phyloP scores from a whole-genome alignment of 768 basidiomycete genomes.

The Serendipita sp. region DNA sequence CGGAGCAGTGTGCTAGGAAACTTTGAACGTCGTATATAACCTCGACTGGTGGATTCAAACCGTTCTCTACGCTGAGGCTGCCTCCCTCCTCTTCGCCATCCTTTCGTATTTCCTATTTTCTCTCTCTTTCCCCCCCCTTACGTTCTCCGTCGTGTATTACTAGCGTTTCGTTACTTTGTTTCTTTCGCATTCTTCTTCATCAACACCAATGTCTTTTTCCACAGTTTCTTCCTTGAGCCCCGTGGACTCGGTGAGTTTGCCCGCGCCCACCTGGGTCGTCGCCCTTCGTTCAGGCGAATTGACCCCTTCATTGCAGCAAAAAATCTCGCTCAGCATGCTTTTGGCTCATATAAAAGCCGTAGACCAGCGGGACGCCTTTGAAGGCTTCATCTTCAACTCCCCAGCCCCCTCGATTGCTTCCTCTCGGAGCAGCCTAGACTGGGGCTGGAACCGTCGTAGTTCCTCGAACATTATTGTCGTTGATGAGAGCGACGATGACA shows the following conservation, averaged over 20 bases:
- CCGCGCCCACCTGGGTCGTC: background rate
- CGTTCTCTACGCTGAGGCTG: background rate
- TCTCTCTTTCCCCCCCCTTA: background rate
- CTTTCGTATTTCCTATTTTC: background rate
- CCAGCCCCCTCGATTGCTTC: background rate
- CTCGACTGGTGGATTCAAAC: background rate
- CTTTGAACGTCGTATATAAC: background rate
- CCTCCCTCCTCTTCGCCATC: background rate
- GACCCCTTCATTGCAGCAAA: background rate
- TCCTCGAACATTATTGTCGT: background rate
- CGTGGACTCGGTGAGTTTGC: background rate
- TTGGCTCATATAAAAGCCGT: background rate
- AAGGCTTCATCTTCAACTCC: constrained; percentile 1
- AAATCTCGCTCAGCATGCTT: background rate
- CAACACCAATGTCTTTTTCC: background rate
- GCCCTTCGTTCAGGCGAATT: background rate
- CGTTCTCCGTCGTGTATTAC: background rate
- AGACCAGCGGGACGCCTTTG: background rate
- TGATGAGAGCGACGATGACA: background rate
- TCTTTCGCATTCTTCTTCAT: background rate
- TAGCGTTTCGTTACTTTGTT: background rate
- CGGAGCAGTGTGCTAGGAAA: background rate
- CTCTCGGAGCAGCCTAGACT: background rate
- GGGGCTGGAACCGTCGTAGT: background rate
- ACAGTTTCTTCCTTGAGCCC: background rate